A percentile compares a stretch with the other conserved stretches of the same genome.
phyloP scores from a whole-genome alignment of 805 yeast species.

The Naumovozyma dairenensis region DNA sequence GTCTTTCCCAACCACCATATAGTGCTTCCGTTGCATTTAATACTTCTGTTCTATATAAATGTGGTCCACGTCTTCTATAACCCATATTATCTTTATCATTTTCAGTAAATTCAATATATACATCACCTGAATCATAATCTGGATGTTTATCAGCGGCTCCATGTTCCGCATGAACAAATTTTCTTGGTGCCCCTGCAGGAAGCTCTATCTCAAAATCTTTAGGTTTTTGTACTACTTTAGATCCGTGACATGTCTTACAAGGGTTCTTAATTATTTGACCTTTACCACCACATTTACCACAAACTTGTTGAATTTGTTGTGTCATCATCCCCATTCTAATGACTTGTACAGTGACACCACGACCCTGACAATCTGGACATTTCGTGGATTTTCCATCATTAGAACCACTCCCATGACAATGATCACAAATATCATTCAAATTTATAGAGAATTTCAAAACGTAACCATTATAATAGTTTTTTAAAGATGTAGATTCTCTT shows the following conservation, averaged over 20 bases:
- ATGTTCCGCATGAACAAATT: conserved; percentile 44
- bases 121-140: conserved; percentile 73
- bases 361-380: conserved; percentile 67
- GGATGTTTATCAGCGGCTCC: conserved; percentile 85
- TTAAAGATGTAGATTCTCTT: conserved; percentile 44
- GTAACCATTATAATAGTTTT: conserved; percentile 64
- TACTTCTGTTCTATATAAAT: conserved; percentile 74
- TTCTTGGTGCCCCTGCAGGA: conserved; percentile 61
- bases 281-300: conserved; percentile 72
- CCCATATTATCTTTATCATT: conserved; percentile 51
- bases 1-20: conserved; percentile 72
- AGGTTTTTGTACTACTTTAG: conserved; percentile 45
- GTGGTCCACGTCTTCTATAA: conserved; percentile 65
- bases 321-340: conserved; percentile 83
- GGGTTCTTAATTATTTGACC: conserved; percentile 57
- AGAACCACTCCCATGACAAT: conserved; percentile 80
- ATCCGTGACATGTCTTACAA: conserved; percentile 66
- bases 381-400: conserved; percentile 59
- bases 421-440: conserved; percentile 65
- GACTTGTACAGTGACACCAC: conserved; percentile 54
- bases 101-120: conserved; percentile 55
- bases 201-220: conserved; percentile 54
- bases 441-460: conserved; percentile 49
- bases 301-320: conserved; percentile 70
- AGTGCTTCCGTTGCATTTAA: conserved; percentile 63